Evolutionary conservation across 2,329 filamentous ascomycete species (phyloP).

Genomic region (Gyromitra esculenta): DNA sequence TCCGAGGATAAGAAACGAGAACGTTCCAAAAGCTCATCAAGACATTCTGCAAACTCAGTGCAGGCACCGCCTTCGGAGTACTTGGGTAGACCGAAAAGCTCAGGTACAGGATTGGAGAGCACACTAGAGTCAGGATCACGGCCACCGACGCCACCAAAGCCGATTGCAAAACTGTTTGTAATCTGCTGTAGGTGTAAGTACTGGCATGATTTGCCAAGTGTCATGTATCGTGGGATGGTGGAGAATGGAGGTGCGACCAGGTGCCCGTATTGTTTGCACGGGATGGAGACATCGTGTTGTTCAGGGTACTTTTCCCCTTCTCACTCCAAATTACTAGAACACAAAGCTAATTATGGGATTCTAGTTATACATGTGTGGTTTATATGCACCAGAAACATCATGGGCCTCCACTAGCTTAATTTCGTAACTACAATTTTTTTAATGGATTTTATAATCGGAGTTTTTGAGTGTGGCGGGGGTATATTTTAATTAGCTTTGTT

Average conservation of each 20-base stretch:
- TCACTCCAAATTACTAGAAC: neutral
- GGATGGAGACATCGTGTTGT: slow-evolving; percentile 54
- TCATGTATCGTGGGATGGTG: slow-evolving; percentile 55
- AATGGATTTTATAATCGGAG: slow-evolving; percentile 13
- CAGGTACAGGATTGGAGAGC: slow-evolving; percentile 8
- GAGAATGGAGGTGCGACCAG: slow-evolving; percentile 54
- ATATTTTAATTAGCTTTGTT: slow-evolving; percentile 1
- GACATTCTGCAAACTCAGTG: slow-evolving; percentile 7
- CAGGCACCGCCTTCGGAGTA: slow-evolving; percentile 26
- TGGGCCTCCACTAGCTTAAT: slow-evolving; percentile 8
- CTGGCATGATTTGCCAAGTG: slow-evolving; percentile 54
- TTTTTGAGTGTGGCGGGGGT: slow-evolving; percentile 9
- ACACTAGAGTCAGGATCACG: slow-evolving; percentile 4
- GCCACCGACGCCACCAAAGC: slow-evolving; percentile 52
- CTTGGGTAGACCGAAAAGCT: slow-evolving; percentile 22
- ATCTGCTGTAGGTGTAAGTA: slow-evolving; percentile 55
- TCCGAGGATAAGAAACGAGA: slow-evolving; percentile 26
- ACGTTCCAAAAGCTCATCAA: slow-evolving; percentile 31
- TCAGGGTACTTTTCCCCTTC: slow-evolving; percentile 46
- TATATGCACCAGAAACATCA: slow-evolving; percentile 55
- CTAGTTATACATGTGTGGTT: slow-evolving; percentile 55
- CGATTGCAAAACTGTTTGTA: slow-evolving; percentile 54
- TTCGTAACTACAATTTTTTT: neutral
- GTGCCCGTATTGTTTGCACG: slow-evolving; percentile 55
- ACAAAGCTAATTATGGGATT: slow-evolving; percentile 15